phyloP scores from a whole-genome alignment of 148 eudicot species.

The Fallopia convolvulus region DNA sequence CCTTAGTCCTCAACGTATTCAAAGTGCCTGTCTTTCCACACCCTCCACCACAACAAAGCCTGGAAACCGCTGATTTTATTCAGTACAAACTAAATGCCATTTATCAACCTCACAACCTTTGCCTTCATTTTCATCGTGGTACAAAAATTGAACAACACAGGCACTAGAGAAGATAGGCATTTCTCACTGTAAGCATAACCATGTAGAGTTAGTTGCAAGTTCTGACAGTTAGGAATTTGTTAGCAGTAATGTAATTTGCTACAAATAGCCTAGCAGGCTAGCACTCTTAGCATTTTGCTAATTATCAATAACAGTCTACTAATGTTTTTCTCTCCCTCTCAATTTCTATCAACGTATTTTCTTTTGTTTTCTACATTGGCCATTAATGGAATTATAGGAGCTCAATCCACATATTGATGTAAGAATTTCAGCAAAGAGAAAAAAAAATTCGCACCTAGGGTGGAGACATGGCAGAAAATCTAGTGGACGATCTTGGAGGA shows the following conservation, averaged over 20 bases:
- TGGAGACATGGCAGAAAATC: conserved; percentile 37
- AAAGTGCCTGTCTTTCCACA: background rate
- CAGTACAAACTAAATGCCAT: background rate
- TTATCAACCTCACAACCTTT: background rate
- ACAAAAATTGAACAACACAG: background rate
- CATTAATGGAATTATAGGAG: no score
- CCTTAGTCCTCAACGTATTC: background rate
- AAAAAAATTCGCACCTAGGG: conserved; percentile 28
- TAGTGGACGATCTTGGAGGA: conserved; percentile 32
- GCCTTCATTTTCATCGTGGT: background rate
- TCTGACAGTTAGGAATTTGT: no score
- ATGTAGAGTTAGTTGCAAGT: no score
- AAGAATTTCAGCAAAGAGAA: background rate
- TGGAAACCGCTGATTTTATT: background rate
- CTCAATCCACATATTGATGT: background rate
- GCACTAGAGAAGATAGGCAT: background rate
- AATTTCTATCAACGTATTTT: no score
- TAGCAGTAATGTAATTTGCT: no score
- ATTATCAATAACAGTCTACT: no score
- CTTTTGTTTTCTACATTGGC: no score
- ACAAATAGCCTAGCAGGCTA: no score
- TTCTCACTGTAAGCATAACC: background rate
- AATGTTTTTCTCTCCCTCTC: no score
- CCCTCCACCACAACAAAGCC: background rate
- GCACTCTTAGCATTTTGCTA: no score